Base-by-base conservation (phyloP, 2,329 filamentous ascomycete genomes). In the Clonostachys chloroleuca region DNA sequence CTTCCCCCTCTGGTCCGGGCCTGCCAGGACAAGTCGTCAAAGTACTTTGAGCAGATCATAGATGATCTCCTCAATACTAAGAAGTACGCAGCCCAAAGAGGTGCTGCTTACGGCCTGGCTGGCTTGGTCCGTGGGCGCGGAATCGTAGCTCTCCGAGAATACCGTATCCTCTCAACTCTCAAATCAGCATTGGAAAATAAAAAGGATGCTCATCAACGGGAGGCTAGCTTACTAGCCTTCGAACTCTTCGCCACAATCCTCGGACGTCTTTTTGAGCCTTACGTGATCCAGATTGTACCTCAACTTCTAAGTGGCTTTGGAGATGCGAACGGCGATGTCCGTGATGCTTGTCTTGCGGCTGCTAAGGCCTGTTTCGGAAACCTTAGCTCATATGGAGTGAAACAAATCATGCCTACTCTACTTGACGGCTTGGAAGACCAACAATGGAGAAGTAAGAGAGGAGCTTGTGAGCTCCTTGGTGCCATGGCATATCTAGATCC, bases 401-500 rank as follows among this genome's bases (percentile, higher is more conserved):
- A 96, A 70, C 81, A 94, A 61, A 92, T 99, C 53, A 74, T 99
- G 54, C 94, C 94, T 5, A 96, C 89, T 12, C 79, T 99, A 8
- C 79, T 99, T 3, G 85, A 94, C 54, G 94, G 95, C 49, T 81
- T 99, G 10, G 92, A 97, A 53, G 94, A 99, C 54, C 83, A 89
- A 46, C 92, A 97, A 65, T 99, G 94, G 94, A 87, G 94, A 60
- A 97, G 91, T 71, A 97, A 99, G 70, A 96, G 95, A 72, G 94
- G 95, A 56, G 94, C 94, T 46, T 99, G 94, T 62, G 94, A 99
- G 63, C 84, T 96, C 24, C 79, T 99, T 13, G 94, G 94, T 64
- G 94, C 94, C 52, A 99, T 99, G 94, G 95, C 94, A 6, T 99
- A 99, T 63, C 81, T 99, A 34, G 94, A 97, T 63, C 92, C 95